Evolutionary conservation across 768 basidiomycete species (phyloP).

Genomic region (Rhodotorula sphaerocarpa): DNA sequence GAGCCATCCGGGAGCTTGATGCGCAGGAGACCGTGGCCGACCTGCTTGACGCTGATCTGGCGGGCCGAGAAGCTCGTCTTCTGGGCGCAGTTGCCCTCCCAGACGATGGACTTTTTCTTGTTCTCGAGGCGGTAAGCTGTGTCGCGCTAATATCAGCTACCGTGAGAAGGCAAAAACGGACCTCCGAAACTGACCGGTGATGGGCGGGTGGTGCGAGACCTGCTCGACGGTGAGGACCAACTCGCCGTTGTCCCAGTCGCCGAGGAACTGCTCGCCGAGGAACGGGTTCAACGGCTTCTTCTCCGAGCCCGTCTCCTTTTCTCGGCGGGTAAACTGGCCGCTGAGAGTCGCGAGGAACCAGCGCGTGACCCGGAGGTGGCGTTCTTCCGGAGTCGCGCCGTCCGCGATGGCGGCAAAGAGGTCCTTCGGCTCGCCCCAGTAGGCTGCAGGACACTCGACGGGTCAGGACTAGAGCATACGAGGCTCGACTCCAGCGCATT

Average conservation of each 20-base stretch:
- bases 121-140: constrained; percentile 80
- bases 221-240: constrained; percentile 35
- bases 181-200: constrained; percentile 51
- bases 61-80: constrained; percentile 77
- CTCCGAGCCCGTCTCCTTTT: constrained; percentile 60
- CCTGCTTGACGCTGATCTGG: constrained; percentile 68
- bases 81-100: constrained; percentile 84
- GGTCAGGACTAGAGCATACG: constrained; percentile 4
- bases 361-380: constrained; percentile 69
- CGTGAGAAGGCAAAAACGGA: background rate
- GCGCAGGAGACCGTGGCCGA: constrained; percentile 81
- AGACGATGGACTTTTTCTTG: constrained; percentile 60
- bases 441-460: no score
- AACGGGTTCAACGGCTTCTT: constrained; percentile 98
- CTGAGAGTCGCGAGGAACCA: constrained; percentile 98
- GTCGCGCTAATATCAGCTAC: no score
- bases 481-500: constrained; percentile 5
- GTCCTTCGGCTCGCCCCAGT: constrained; percentile 93
- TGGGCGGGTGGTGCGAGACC: constrained; percentile 90
- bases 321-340: constrained; percentile 53
- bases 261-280: constrained; percentile 38
- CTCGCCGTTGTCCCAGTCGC: constrained; percentile 34
- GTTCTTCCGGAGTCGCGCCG: constrained; percentile 62
- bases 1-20: constrained; percentile 55
- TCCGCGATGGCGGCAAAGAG: constrained; percentile 70